A percentile compares a stretch with the other conserved stretches of the same genome.
Conservation (phyloP, 2,329 filamentous ascomycete species). For the Rutstroemia sp. region DNA sequence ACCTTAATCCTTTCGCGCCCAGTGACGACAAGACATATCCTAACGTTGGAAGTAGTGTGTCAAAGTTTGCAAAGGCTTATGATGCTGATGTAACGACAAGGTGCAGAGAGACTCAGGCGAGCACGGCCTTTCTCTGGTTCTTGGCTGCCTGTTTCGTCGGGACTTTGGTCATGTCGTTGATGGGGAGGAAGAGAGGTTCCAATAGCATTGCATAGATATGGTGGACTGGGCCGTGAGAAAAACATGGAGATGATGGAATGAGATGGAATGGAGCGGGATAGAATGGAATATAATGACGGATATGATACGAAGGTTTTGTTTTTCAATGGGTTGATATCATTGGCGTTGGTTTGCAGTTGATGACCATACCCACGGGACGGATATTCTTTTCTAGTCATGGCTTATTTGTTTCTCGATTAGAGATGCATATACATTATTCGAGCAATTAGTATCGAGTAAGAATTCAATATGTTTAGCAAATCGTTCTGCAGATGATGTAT, state of each 20-base stretch:
- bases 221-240: not conserved
- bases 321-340: too few species aligned
- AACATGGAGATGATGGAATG: not conserved
- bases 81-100: constrained; percentile 30
- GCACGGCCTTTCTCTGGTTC: constrained; percentile 73
- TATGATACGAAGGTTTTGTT: not conserved
- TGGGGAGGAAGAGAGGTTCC: not conserved
- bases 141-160: constrained; percentile 56
- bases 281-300: not conserved
- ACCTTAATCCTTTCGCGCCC: constrained; percentile 9
- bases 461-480: too few species aligned
- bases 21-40: constrained; percentile 4
- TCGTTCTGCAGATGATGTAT: too few species aligned
- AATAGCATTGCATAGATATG: not conserved
- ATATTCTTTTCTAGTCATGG: too few species aligned
- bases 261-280: not conserved
- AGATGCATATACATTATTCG: too few species aligned
- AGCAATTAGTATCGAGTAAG: too few species aligned
- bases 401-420: too few species aligned
- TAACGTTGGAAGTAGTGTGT: not conserved
- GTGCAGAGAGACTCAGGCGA: constrained; percentile 69
- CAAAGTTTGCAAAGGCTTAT: not conserved
- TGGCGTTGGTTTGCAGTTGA: too few species aligned
- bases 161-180: constrained; percentile 35
- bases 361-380: too few species aligned